Percentiles rank a stretch among this genome's conserved stretches.
These are phyloP conservation scores for Fagus crenata DNA, from an alignment of 306 rosid species.

Conservation along the genomic window DNA sequence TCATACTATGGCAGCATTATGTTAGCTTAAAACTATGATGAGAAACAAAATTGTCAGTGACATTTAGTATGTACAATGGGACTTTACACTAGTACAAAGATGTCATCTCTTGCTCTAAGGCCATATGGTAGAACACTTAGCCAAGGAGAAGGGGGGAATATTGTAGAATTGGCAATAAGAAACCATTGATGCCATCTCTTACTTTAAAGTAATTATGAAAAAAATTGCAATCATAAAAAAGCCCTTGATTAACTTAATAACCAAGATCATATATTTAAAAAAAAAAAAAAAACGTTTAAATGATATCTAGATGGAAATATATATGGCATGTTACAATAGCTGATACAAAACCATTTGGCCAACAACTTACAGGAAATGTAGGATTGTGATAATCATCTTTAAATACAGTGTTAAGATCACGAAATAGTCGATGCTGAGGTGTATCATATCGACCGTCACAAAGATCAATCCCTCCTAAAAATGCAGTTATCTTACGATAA, in stretches of 20 bases:
- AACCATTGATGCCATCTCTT: not conserved
- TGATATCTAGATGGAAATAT: constrained; percentile 3
- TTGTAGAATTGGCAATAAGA: not conserved
- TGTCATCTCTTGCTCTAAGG: not conserved
- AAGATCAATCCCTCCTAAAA: no score
- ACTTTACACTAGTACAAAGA: not conserved
- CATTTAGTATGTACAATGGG: no score
- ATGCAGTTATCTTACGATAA: constrained; percentile 76
- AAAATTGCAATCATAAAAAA: not conserved
- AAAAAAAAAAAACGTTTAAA: not conserved
- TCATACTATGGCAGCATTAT: no score
- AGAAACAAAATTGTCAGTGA: not conserved
- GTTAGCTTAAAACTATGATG: no score
- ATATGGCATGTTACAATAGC: not conserved
- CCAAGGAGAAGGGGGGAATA: no score
- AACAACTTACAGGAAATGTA: constrained; percentile 71
- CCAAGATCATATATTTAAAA: not conserved
- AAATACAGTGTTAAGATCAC: constrained; percentile 60
- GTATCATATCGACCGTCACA: constrained; percentile 99
- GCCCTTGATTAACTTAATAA: not conserved
- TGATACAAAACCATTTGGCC: not conserved
- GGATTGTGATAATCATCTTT: constrained; percentile 78
- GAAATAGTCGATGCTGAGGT: constrained; percentile 86
- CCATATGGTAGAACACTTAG: no score
- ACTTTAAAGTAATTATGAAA: not conserved